Conservation (phyloP, 805 yeast species). For the Candida loeiensis region DNA sequence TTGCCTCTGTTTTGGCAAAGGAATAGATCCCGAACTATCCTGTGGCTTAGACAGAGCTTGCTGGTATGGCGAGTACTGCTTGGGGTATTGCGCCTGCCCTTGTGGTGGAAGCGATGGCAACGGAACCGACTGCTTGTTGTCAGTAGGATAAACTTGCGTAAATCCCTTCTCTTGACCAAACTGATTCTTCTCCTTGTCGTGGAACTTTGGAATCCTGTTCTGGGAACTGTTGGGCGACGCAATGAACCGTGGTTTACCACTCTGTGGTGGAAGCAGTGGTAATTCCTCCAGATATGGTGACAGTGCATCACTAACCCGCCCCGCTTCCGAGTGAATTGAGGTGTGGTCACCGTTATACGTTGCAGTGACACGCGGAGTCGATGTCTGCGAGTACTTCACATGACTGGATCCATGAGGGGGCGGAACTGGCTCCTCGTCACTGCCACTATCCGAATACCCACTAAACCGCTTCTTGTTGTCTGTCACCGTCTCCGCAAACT, state of each 20-base stretch:
- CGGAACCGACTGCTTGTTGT: background rate
- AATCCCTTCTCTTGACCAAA: too few species aligned
- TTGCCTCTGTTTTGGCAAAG: slow-evolving; percentile 3
- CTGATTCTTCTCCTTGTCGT: too few species aligned
- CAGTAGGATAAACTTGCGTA: too few species aligned
- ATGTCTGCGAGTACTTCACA: slow-evolving; percentile 8
- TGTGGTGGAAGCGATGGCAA: slow-evolving; percentile 14
- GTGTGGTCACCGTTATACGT: slow-evolving; percentile 12
- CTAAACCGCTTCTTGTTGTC: slow-evolving; percentile 6
- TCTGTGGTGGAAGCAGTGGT: slow-evolving; percentile 12
- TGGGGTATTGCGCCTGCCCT: slow-evolving; percentile 2
- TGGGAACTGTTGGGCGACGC: slow-evolving; percentile 31
- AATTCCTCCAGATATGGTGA: slow-evolving; percentile 17
- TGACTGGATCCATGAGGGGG: slow-evolving; percentile 13
- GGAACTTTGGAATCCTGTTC: slow-evolving; percentile 17
- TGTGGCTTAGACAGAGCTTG: slow-evolving; percentile 6
- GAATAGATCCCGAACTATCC: slow-evolving; percentile 4
- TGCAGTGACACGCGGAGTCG: slow-evolving; percentile 13
- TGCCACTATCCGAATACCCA: slow-evolving; percentile 15
- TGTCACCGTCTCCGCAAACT: slow-evolving; percentile 26
- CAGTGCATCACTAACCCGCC: slow-evolving; percentile 16
- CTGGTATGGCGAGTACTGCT: slow-evolving; percentile 7
- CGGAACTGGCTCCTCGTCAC: slow-evolving; percentile 20
- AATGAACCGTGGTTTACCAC: slow-evolving; percentile 28
- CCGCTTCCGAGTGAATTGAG: slow-evolving; percentile 27